These are phyloP conservation scores for Teratosphaeria viscida DNA, from an alignment of 2,329 filamentous ascomycete genomes.

Conservation along the genomic window DNA sequence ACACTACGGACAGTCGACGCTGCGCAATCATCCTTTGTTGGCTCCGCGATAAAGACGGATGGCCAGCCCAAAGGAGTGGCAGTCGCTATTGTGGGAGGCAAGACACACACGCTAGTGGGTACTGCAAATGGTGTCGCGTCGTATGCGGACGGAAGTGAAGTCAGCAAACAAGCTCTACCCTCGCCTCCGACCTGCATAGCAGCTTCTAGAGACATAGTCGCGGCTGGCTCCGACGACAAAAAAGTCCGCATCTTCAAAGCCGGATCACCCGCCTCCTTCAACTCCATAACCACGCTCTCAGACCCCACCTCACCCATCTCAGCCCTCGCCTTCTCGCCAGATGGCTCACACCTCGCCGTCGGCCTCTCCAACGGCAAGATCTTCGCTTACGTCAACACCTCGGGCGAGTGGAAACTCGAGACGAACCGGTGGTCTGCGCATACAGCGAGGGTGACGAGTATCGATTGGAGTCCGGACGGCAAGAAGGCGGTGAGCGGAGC, in stretches of 20 bases:
- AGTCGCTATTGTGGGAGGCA: constrained; percentile 46
- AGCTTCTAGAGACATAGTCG: constrained; percentile 56
- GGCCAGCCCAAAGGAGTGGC: constrained; percentile 72
- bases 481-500: constrained; percentile 74
- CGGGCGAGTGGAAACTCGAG: constrained; percentile 50
- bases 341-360: constrained; percentile 67
- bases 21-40: constrained; percentile 63
- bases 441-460: constrained; percentile 54
- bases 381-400: constrained; percentile 54
- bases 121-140: constrained; percentile 49
- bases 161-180: constrained; percentile 41
- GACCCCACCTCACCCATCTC: constrained; percentile 65
- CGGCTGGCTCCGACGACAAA: constrained; percentile 67
- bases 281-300: constrained; percentile 45
- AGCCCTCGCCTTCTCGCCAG: constrained; percentile 68
- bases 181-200: constrained; percentile 58
- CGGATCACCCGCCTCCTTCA: constrained; percentile 43
- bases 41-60: constrained; percentile 54
- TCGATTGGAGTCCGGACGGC: constrained; percentile 68
- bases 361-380: constrained; percentile 84
- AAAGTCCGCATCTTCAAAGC: constrained; percentile 63
- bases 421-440: constrained; percentile 72
- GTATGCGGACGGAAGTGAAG: constrained; percentile 44
- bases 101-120: constrained; percentile 39
- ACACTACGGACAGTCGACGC: constrained; percentile 70